Evolutionary conservation across 169 alveolate genomes (phyloP), one percentile per base, ranked within the genome.

Genomic region (Plasmodium coatneyi): DNA sequence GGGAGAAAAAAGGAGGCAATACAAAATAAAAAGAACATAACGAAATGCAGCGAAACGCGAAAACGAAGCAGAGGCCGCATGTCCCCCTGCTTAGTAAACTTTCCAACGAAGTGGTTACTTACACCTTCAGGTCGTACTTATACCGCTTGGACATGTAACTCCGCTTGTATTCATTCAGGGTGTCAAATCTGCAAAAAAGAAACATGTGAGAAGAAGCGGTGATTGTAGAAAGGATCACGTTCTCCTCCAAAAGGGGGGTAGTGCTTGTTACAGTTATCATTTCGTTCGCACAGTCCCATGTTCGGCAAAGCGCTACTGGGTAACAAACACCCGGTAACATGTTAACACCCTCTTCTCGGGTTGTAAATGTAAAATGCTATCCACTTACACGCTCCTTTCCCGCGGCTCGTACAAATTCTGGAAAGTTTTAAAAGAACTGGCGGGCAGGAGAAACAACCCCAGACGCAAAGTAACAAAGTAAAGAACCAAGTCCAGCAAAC

Each of bases 131-230:
- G 80, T 89, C 82, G 46, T 89, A 89, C 72, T 89, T 89, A 22
- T 79, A 89, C 46, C 89, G 39, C 49, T 89, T 84, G 16, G 94
- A 89, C 70, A 80, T 56, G 22, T 32, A 89, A 12, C 94, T 89
- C 49, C 79, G 81, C 49, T 80, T 89, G 78, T 89, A 89, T 6
- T 89, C 94, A 32, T 89, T 54, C 89, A 89, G 14, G 52, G 94
- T 56, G 22, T 89, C 94, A 43, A 89, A 89, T 79, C 94, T 89
- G 16, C 28, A 71, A 87, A 32, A 78, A 39, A 43, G 25, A 70
- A 71, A 70, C 71, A 71, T 0, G 52, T 22, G 30, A 83, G n/a
- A 83, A 66, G 25, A 54, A 54, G 25, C 25, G 79, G 43, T 12
- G 25, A 19, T 54, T 39, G 25, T 5, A 19, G n/a, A 10, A 39